Conservation (phyloP, 129 eudicot genomes). For the Deinandra increscens region DNA sequence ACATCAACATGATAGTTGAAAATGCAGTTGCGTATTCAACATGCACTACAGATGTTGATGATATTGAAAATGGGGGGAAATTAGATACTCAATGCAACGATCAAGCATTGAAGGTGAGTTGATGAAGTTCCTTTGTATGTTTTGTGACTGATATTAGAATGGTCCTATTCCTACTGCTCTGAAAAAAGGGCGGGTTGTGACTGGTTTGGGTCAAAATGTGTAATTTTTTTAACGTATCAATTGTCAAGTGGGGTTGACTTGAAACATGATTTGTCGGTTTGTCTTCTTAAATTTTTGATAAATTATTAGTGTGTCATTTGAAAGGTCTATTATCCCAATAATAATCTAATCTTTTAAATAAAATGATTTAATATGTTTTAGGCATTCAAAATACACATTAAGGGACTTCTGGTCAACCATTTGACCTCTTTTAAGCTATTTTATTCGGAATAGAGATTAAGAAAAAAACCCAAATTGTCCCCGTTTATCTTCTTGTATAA, state of each 20-base stretch:
- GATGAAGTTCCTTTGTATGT: neutral
- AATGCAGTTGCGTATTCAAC: conserved; percentile 46
- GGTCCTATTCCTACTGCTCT: neutral
- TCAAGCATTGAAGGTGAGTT: conserved; percentile 50
- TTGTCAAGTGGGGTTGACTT: neutral
- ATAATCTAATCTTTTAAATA: neutral
- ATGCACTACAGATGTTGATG: conserved; percentile 40
- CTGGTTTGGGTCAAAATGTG: neutral
- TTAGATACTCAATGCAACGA: conserved; percentile 47
- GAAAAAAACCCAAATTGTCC: neutral
- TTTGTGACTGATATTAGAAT: neutral
- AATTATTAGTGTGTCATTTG: neutral
- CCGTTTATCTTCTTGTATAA: neutral
- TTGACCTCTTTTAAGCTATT: neutral
- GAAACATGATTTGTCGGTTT: neutral
- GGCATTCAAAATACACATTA: neutral
- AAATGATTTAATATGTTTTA: neutral
- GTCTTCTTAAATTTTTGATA: neutral
- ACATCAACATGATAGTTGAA: conserved; percentile 41
- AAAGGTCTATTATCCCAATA: neutral
- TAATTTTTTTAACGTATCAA: too few relatives aligned
- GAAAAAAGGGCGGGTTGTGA: neutral
- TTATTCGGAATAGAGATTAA: neutral
- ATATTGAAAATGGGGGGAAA: conserved; percentile 68
- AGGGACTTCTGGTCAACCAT: neutral